A percentile compares a stretch with the other conserved stretches of the same genome.
phyloP scores from a whole-genome alignment of 106 monocot genomes.

The Dendrobium chrysotoxum region DNA sequence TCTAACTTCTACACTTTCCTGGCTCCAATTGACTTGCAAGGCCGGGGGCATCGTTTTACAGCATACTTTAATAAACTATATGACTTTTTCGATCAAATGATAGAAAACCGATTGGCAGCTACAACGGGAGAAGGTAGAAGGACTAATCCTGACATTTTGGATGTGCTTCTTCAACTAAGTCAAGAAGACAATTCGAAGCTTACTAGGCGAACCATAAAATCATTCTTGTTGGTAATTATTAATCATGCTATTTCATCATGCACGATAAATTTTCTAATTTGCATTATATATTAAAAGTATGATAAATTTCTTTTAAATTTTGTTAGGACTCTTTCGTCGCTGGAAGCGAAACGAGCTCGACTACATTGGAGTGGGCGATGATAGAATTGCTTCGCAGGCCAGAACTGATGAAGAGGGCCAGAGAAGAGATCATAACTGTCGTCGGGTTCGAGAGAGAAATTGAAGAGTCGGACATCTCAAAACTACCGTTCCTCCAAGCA shows the following conservation, averaged over 20 bases:
- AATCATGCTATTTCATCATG: too few species aligned
- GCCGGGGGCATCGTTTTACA: neutral
- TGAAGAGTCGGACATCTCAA: slow-evolving; percentile 32
- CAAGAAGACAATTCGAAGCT: too few species aligned
- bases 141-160: too few species aligned
- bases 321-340: slow-evolving; percentile 41
- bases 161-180: too few species aligned
- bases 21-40: slow-evolving; percentile 8
- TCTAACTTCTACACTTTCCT: slow-evolving; percentile 15
- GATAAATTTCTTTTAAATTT: neutral
- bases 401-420: slow-evolving; percentile 16
- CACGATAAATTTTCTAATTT: neutral
- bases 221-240: too few species aligned
- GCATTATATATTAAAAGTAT: neutral
- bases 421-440: slow-evolving; percentile 19
- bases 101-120: too few species aligned
- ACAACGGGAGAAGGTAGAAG: too few species aligned
- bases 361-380: slow-evolving; percentile 53
- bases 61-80: too few species aligned
- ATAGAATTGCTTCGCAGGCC: slow-evolving; percentile 43
- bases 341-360: slow-evolving; percentile 45
- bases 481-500: slow-evolving; percentile 38
- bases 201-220: too few species aligned
- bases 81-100: too few species aligned
- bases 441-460: slow-evolving; percentile 19